A percentile compares a stretch with the other conserved stretches of the same genome.
Conservation (phyloP, 176 grass and related monocot species). For the Olyra latifolia region DNA sequence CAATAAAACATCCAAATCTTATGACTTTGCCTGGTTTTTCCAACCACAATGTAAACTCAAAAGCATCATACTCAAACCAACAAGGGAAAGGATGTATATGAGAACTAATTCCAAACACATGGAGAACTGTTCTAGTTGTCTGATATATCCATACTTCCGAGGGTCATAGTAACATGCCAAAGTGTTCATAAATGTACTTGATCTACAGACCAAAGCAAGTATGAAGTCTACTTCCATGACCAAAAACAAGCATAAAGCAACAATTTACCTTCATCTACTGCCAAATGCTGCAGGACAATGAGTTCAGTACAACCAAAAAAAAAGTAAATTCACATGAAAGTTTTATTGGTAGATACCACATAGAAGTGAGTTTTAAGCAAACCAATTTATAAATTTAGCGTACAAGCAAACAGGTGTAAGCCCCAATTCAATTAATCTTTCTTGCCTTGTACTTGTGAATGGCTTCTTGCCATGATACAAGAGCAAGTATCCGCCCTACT, state of each 20-base stretch:
- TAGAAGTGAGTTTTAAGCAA: neutral
- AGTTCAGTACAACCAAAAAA: neutral
- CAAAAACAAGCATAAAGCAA: conserved; percentile 15
- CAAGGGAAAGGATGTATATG: conserved; percentile 15
- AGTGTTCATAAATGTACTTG: neutral
- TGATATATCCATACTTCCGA: conserved; percentile 30
- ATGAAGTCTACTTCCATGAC: neutral
- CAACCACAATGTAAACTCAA: neutral
- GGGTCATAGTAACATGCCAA: conserved; percentile 16
- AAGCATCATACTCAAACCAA: conserved; percentile 21
- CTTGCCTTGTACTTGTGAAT: neutral
- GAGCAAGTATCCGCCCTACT: conserved; percentile 16
- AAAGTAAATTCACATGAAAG: conserved; percentile 15
- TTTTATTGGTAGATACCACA: conserved; percentile 8
- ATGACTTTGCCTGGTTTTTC: neutral
- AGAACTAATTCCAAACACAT: conserved; percentile 15
- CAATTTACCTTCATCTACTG: neutral
- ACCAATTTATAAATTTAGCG: conserved; percentile 1
- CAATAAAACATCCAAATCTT: conserved; percentile 30
- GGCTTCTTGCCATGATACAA: conserved; percentile 12
- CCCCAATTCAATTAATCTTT: conserved; percentile 15
- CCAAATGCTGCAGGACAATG: neutral
- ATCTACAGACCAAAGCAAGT: conserved; percentile 19
- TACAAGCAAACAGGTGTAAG: conserved; percentile 5
- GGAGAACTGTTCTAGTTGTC: neutral